These are phyloP conservation scores for Miamiensis avidus DNA, from an alignment of 169 alveolate genomes.

Conservation along the genomic window DNA sequence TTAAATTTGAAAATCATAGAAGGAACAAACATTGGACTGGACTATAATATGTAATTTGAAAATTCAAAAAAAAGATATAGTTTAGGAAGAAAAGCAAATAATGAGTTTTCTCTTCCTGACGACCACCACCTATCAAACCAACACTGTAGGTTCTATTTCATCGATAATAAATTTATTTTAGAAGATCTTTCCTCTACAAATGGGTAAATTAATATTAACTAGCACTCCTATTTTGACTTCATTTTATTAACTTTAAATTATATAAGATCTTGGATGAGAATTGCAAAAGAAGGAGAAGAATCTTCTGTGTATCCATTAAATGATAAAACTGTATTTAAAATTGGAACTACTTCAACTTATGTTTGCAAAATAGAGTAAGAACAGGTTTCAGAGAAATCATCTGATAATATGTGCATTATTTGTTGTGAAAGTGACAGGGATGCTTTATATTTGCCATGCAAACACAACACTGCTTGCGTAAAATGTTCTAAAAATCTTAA, in stretches of 20 bases:
- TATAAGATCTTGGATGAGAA: slow-evolving; percentile 70
- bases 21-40: slow-evolving; percentile 12
- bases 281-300: slow-evolving; percentile 62
- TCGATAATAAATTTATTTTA: slow-evolving; percentile 45
- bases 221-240: not conserved
- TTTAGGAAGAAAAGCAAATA: slow-evolving; percentile 65
- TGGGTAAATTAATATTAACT: slow-evolving; percentile 21
- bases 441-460: slow-evolving; percentile 70
- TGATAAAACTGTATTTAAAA: slow-evolving; percentile 56
- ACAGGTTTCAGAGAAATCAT: slow-evolving; percentile 6
- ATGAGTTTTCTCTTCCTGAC: slow-evolving; percentile 57
- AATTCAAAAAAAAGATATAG: not conserved
- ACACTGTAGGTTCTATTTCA: slow-evolving; percentile 63
- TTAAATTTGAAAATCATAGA: slow-evolving; percentile 13
- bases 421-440: slow-evolving; percentile 61
- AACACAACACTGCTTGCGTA: slow-evolving; percentile 66
- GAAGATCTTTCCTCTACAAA: slow-evolving; percentile 74
- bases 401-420: slow-evolving; percentile 44
- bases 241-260: not conserved
- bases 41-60: not conserved
- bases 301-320: slow-evolving; percentile 40
- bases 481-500: slow-evolving; percentile 57
- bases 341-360: slow-evolving; percentile 56
- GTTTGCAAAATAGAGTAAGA: slow-evolving; percentile 22
- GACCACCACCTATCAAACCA: slow-evolving; percentile 67